phyloP scores from a whole-genome alignment of 306 rosid genomes.

The Acacia acuminata region DNA sequence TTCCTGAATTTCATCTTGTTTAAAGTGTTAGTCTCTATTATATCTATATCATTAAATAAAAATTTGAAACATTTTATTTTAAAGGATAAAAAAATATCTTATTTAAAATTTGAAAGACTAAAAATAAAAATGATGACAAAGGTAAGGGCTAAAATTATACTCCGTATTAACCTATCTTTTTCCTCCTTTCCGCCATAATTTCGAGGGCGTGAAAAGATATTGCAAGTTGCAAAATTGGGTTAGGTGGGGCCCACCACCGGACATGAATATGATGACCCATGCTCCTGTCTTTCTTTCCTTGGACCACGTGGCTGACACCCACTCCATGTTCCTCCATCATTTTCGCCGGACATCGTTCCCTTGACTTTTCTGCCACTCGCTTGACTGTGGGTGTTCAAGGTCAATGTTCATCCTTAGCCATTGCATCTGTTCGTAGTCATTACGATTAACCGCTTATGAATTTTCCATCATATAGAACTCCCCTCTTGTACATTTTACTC shows the following conservation, averaged over 20 bases:
- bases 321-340: not conserved
- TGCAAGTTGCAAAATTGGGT: slow-evolving; percentile 30
- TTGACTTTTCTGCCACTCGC: not conserved
- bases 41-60: too few relatives aligned
- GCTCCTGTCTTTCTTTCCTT: not conserved
- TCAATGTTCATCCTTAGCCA: not conserved
- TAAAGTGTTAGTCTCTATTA: too few relatives aligned
- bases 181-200: not conserved
- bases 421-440: not conserved
- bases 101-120: too few relatives aligned
- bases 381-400: not conserved
- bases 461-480: too few relatives aligned
- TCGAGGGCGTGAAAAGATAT: not conserved
- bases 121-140: too few relatives aligned
- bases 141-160: too few relatives aligned
- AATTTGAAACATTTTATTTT: too few relatives aligned
- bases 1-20: too few relatives aligned
- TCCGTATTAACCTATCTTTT: too few relatives aligned
- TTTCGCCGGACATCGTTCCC: not conserved
- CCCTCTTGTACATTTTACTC: too few relatives aligned
- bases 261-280: not conserved
- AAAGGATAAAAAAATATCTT: too few relatives aligned
- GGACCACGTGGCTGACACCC: not conserved
- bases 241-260: slow-evolving; percentile 28
- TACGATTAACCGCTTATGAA: too few relatives aligned